These are phyloP conservation scores for Arthrinium phaeospermum DNA, from an alignment of 2,329 filamentous ascomycete genomes.

Conservation along the genomic window DNA sequence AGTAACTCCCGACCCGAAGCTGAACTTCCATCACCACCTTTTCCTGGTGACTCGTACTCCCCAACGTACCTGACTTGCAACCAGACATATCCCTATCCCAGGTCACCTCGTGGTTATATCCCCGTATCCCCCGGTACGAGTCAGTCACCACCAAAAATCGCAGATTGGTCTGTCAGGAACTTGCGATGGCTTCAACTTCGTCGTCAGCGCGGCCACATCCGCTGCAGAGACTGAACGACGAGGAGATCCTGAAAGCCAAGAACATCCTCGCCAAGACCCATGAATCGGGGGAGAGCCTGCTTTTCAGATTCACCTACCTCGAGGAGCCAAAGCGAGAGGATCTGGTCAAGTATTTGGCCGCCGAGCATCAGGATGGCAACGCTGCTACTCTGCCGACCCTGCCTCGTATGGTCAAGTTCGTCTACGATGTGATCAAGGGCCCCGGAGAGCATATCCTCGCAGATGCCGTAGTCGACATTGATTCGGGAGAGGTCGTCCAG, in stretches of 20 bases:
- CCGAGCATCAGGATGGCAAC: conserved; percentile 32
- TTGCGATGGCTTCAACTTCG: not conserved
- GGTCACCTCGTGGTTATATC: not conserved
- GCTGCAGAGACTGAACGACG: conserved; percentile 35
- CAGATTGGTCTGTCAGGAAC: not conserved
- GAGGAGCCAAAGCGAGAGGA: conserved; percentile 37
- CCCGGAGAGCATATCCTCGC: conserved; percentile 39
- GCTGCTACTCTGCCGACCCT: conserved; percentile 17
- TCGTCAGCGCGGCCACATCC: conserved; percentile 31
- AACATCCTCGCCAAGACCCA: conserved; percentile 33
- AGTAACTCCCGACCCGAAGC: not conserved
- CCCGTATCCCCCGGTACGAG: not conserved
- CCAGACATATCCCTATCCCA: not conserved
- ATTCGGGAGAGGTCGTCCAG: conserved; percentile 36
- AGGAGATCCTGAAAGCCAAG: conserved; percentile 35
- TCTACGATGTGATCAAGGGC: conserved; percentile 48
- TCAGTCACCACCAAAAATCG: not conserved
- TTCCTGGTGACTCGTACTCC: not conserved
- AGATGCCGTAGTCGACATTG: conserved; percentile 47
- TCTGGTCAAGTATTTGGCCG: conserved; percentile 33
- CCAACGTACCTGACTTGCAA: not conserved
- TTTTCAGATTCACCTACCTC: conserved; percentile 35
- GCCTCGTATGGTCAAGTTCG: conserved; percentile 51
- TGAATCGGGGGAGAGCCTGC: conserved; percentile 31
- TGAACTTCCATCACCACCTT: not conserved